Conservation (phyloP, 2,329 filamentous ascomycete genomes). For the Fusarium pseudoanthophilum region DNA sequence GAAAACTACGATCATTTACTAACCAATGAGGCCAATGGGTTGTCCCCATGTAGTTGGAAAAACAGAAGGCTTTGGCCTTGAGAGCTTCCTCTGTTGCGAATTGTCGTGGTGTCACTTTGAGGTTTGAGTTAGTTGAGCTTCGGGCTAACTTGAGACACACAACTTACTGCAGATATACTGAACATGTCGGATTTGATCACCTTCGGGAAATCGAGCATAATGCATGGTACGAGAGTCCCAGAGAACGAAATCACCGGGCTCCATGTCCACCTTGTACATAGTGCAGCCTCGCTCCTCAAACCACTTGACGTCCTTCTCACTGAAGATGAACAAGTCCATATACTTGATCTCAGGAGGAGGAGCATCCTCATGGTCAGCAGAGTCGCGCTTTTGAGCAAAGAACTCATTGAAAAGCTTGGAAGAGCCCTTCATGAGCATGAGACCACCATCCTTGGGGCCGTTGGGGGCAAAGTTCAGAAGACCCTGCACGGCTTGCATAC, state of each 20-base stretch:
- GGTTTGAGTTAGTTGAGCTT: background rate
- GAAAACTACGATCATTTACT: fast-evolving
- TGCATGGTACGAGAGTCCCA: constrained; percentile 56
- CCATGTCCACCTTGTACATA: constrained; percentile 53
- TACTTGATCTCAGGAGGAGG: constrained; percentile 50
- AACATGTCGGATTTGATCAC: constrained; percentile 51
- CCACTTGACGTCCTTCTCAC: constrained; percentile 51
- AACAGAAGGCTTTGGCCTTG: background rate
- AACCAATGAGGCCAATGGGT: constrained; percentile 17
- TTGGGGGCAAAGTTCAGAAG: constrained; percentile 44
- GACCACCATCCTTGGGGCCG: constrained; percentile 49
- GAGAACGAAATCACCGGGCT: constrained; percentile 56
- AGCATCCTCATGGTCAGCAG: constrained; percentile 46
- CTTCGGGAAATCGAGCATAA: constrained; percentile 53
- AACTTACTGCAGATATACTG: constrained; percentile 13
- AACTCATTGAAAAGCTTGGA: constrained; percentile 48
- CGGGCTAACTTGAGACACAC: background rate
- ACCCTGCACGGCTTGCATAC: constrained; percentile 22
- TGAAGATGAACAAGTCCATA: constrained; percentile 48
- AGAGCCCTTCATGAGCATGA: constrained; percentile 47
- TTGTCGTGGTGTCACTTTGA: constrained; percentile 10
- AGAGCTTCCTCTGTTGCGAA: constrained; percentile 22
- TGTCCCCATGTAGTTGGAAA: no score
- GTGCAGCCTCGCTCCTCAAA: constrained; percentile 47
- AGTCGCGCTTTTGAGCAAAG: constrained; percentile 48